These are phyloP conservation scores for Harringtonia lauricola DNA, from an alignment of 2,329 filamentous ascomycete genomes.

Conservation along the genomic window DNA sequence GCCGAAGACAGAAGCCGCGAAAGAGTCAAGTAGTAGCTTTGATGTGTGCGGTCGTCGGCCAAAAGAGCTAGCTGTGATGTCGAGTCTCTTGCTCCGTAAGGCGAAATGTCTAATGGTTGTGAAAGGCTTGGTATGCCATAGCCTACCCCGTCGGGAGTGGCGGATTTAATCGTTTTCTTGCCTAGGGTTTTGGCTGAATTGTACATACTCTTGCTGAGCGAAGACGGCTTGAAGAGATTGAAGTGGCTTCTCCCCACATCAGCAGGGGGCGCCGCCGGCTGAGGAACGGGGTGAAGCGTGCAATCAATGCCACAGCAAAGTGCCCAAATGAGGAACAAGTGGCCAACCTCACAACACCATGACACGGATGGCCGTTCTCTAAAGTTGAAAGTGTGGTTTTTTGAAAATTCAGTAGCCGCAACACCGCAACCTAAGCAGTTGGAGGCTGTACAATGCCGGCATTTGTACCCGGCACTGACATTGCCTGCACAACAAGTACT, in stretches of 20 bases:
- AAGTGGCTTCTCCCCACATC: too few species aligned
- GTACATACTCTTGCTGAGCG: too few species aligned
- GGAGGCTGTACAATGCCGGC: slow-evolving; percentile 8
- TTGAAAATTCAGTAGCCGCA: background rate
- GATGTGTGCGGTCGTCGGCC: background rate
- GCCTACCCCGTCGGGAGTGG: too few species aligned
- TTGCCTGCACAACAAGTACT: background rate
- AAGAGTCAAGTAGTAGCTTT: background rate
- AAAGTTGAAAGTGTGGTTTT: too few species aligned
- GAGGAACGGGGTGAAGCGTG: background rate
- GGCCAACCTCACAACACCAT: slow-evolving; percentile 16
- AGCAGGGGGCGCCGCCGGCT: too few species aligned
- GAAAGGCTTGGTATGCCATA: too few species aligned
- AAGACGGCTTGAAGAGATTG: too few species aligned
- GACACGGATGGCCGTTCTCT: background rate
- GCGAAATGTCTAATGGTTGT: too few species aligned
- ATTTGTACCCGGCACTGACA: slow-evolving; percentile 4
- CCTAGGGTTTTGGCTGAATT: too few species aligned
- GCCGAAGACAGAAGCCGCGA: background rate
- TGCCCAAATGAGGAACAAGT: slow-evolving; percentile 14
- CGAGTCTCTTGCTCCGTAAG: too few species aligned
- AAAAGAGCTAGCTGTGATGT: background rate
- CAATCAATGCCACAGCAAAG: slow-evolving; percentile 13
- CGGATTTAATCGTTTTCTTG: too few species aligned
- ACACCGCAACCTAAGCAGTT: slow-evolving; percentile 10